phyloP scores from a whole-genome alignment of 768 basidiomycete species.

The Pulveroboletus sp. region DNA sequence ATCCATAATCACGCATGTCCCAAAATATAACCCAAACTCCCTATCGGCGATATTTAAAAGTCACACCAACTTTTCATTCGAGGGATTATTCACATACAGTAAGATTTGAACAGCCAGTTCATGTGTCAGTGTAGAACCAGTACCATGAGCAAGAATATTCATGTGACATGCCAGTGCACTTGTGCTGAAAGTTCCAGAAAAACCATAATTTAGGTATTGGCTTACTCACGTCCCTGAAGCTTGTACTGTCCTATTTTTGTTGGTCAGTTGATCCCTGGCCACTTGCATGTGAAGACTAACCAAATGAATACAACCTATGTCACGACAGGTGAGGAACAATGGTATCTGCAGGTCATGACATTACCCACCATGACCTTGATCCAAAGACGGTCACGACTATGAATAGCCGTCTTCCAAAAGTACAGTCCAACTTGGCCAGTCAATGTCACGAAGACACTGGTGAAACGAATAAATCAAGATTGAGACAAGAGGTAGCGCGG shows the following conservation, averaged over 20 bases:
- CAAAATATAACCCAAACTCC: constrained; percentile 9
- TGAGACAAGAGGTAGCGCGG: background rate
- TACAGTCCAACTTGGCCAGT: constrained; percentile 23
- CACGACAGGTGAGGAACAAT: background rate
- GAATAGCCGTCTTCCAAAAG: constrained; percentile 14
- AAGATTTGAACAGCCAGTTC: background rate
- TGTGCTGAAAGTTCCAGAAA: background rate
- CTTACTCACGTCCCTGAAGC: constrained; percentile 12
- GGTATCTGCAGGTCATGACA: background rate
- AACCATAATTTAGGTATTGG: background rate
- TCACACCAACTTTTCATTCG: background rate
- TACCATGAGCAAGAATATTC: constrained; percentile 3
- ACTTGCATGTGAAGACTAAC: constrained; percentile 7
- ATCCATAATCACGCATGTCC: constrained; percentile 11
- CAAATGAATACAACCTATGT: constrained; percentile 18
- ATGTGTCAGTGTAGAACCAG: background rate
- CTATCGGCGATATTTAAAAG: constrained; percentile 2
- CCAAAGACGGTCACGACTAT: constrained; percentile 18
- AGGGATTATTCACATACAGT: constrained; percentile 4
- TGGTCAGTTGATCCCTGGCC: background rate
- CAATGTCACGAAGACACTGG: constrained; percentile 19
- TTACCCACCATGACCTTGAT: constrained; percentile 18
- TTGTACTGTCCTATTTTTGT: constrained; percentile 18
- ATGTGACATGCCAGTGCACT: constrained; percentile 14
- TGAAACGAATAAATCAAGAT: background rate